A percentile compares a stretch with the other conserved stretches of the same genome.
Conservation (phyloP, 2,329 filamentous ascomycete genomes). For the Alternaria rosae region DNA sequence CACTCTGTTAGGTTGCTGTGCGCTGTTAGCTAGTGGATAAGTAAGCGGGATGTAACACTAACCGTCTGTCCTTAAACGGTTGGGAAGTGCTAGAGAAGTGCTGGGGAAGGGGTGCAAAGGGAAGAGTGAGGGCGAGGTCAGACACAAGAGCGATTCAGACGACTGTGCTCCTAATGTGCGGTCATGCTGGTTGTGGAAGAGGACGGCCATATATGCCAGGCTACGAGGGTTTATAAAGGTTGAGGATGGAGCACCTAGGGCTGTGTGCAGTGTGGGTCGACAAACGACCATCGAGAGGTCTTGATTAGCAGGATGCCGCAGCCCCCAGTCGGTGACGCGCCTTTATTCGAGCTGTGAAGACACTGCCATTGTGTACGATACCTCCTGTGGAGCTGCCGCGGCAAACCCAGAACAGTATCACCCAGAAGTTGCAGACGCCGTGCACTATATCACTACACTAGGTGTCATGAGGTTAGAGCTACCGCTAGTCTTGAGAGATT, state of each 20-base stretch:
- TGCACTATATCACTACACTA: neutral
- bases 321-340: neutral
- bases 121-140: neutral
- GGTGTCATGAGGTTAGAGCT: neutral
- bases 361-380: neutral
- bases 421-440: neutral
- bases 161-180: neutral
- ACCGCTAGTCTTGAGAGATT: neutral
- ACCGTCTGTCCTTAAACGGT: neutral
- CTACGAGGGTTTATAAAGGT: neutral
- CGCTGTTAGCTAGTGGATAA: neutral
- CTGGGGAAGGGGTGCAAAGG: neutral
- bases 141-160: neutral
- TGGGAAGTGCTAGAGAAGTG: neutral
- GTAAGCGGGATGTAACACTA: neutral
- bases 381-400: neutral
- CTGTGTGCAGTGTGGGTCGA: neutral
- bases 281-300: neutral
- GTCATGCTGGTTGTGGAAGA: neutral
- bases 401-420: neutral
- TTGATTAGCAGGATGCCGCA: neutral
- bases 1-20: neutral
- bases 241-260: neutral
- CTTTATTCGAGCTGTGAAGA: neutral
- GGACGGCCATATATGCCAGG: neutral